Evolutionary conservation across 768 basidiomycete genomes (phyloP), one percentile per base, ranked within the genome.

Genomic region (Leccinum incarnatum): DNA sequence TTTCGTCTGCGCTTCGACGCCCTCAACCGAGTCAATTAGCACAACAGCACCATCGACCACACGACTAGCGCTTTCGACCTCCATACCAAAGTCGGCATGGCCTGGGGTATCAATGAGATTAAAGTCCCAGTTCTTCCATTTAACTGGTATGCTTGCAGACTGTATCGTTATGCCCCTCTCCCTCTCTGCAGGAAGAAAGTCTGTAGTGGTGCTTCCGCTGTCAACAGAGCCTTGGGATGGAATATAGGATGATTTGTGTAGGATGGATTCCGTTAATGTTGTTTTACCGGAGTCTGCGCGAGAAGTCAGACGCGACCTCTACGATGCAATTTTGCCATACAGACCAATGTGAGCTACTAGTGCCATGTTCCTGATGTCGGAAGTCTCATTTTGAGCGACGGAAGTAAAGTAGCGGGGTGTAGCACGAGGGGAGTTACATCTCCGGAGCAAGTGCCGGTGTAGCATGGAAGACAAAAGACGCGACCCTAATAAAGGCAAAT

Each of bases 61-160:
- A 29, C 93, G 85, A 67, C 92, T 94, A 8, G 93, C 93, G 66
- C 92, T 91, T 74, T 95, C 93, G 27, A 95, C 93, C 67, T 95
- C 93, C 92, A 95, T 94, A n/a, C 93, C 93, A 74, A 95, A 95
- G 71, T 95, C 93, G 5, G 91, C 93, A 74, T 95, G 93, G 36
- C 93, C 93, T 15, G 93, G 93, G 3, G 93, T 95, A 67, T 95
- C 93, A 49, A 95, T 86, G 48, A 95, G 81, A 69, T 94, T 95
- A 74, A 91, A 88, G 1, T 81, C 85, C 88, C 89, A 91, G 55
- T 86, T 73, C 69, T 87, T 88, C 92, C 92, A 93, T 68, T 82
- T 81, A 40, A 93, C 89, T 3, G 92, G 92, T 59, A 95, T 92
- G 74, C 91, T 93, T 12, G 93, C 93, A 21, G 91, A 92, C 67